Conservation (phyloP, 352 stramenopile genomes). For the Globisporangium viniferum region DNA sequence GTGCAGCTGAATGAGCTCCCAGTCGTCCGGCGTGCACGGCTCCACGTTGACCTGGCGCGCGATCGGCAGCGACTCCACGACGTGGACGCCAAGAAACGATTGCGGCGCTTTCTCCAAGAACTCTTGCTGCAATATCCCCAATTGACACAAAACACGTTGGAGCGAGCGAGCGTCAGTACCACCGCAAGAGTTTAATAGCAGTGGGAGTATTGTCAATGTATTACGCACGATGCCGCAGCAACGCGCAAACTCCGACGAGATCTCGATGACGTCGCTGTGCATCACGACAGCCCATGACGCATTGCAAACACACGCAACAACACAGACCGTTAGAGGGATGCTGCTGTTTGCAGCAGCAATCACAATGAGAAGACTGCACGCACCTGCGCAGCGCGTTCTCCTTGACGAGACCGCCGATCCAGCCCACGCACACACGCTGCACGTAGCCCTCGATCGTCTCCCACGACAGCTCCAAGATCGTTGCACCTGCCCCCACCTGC, state of each 20-base stretch:
- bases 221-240: slow-evolving; percentile 71
- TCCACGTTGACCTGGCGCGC: slow-evolving; percentile 80
- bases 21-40: slow-evolving; percentile 83
- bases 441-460: slow-evolving; percentile 79
- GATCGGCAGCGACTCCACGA: slow-evolving; percentile 68
- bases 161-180: background rate
- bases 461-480: slow-evolving; percentile 76
- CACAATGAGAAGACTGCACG: background rate
- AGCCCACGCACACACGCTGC: slow-evolving; percentile 67
- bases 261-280: slow-evolving; percentile 76
- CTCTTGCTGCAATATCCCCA: slow-evolving; percentile 38
- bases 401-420: slow-evolving; percentile 63
- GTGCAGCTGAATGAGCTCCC: slow-evolving; percentile 89
- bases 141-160: background rate
- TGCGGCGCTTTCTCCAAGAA: slow-evolving; percentile 53
- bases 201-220: too few relatives aligned
- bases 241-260: slow-evolving; percentile 78
- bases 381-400: slow-evolving; percentile 47
- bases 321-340: background rate
- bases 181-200: background rate
- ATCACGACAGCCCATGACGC: background rate
- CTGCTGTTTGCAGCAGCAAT: background rate
- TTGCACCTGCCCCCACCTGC: slow-evolving; percentile 40
- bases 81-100: slow-evolving; percentile 62
- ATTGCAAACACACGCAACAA: background rate